Base-by-base conservation (phyloP, 2,329 filamentous ascomycete species). In the Aspergillus floridensis region DNA sequence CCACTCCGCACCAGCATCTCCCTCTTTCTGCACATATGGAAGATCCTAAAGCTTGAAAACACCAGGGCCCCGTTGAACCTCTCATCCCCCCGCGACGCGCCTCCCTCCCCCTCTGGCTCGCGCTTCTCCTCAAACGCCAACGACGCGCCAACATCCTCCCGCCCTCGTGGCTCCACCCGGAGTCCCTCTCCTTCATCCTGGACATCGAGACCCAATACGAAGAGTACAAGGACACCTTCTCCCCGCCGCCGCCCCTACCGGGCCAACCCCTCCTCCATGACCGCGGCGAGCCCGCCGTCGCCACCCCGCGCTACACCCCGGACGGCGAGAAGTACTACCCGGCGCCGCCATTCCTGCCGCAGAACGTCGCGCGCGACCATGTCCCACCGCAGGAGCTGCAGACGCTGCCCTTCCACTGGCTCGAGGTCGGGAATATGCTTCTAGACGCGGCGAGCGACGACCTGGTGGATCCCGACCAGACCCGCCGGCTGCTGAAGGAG, bases 61-160 rank as follows among this genome's bases (percentile, higher is more conserved):
- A 46, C 57, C 70, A 97, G 93, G 93, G 93, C 60, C 81, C 86
- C 59, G 90, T 93, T 38, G 87, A 88, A 57, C 76, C 85, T 24
- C 85, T 99, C 46, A 86, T 87, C 26, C 95, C 95, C 2, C 93
- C 93, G 0, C 88, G 92, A 71, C 87, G 92, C 68, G 85, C 87
- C 65, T 82, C 89, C 46, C 76, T 98, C 0, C 93, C 95, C 0
- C 86, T 99, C 60, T 99, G 95, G 95, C 89, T 99, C 16, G 95
- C 95, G 2, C 84, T 98, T 16, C 87, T 98, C 24, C 87, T 99
- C 57, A 98, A 98, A 78, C 92, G 93, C 64, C 95, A 99, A 78
- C 87, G 90, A 56, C 89, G 95, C 70, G 92, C 92, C 68, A 97
- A 96, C 78, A 96, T 99, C 65, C 81, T 95, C 4, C 88, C 95